Evolutionary conservation across 106 monocot species (phyloP), one percentile per base, ranked within the genome.

Genomic region (Agapanthus africanus): DNA sequence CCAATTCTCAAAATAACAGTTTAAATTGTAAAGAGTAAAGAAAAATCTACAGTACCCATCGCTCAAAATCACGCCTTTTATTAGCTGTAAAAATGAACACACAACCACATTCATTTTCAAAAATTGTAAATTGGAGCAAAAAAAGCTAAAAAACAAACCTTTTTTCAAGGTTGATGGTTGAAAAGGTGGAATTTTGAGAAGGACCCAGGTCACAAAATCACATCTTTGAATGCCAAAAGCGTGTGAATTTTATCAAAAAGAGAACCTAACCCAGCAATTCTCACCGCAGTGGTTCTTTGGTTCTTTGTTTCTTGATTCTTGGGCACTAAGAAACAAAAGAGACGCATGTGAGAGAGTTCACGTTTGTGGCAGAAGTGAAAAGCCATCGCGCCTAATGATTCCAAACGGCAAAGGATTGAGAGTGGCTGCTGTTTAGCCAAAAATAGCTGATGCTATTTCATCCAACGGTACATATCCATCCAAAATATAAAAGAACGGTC

Each of bases 111-210:
- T 16, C 59, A 32, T 31, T 59, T 59, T 14, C 59, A 59, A 31
- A 52, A 59, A 14, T 10, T 59, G 32, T 19, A 59, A 59, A 59
- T n/a, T n/a, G n/a, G n/a, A 32, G 11, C 14, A 3, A 54, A 4
- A n/a, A 59, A 31, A 32, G 22, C 1, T 52, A 52, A 23, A 44
- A 13, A 14, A 44, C 44, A 44, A 44, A 56, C 56, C 28, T 28
- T 56, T 28, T 50, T 50, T 50, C 21, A 2, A 50, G 3, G 9
- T 10, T 56, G 28, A 8, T 63, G n/a, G 7, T 13, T 19, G 6
- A 63, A 63, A 41, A 13, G 40, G 15, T 41, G 40, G 40, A 27
- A 65, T 66, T 66, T 42, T 66, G 40, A 7, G 41, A 42, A 42
- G 40, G 14, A 66, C 42, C 41, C 23, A 66, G 11, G 27, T 40